A percentile compares a stretch with the other conserved stretches of the same genome.
Conservation (phyloP, 2,329 filamentous ascomycete species). For the Claviceps capensis region DNA sequence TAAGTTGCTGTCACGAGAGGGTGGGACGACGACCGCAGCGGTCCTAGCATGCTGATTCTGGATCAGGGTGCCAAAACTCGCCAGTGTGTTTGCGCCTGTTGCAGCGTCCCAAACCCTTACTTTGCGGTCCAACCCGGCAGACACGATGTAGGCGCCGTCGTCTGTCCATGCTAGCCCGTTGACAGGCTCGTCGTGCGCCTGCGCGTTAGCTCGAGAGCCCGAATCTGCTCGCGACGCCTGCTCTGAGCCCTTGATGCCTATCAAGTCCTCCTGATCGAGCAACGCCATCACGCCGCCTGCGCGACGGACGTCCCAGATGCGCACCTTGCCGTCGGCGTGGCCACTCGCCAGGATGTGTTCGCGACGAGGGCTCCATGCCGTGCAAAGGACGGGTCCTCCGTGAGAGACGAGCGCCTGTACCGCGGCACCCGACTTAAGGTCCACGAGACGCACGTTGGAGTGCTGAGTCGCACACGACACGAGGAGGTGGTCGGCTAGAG, state of each 20-base stretch:
- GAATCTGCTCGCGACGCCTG: slow-evolving; percentile 16
- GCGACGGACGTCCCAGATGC: slow-evolving; percentile 78
- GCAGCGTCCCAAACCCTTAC: slow-evolving; percentile 78
- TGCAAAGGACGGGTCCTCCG: slow-evolving; percentile 50
- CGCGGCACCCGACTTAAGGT: slow-evolving; percentile 64
- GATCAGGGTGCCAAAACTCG: slow-evolving; percentile 72
- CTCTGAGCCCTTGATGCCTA: slow-evolving; percentile 38
- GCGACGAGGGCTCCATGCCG: slow-evolving; percentile 69
- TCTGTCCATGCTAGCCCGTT: slow-evolving; percentile 80
- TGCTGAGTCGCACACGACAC: slow-evolving; percentile 84
- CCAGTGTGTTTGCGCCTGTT: slow-evolving; percentile 73
- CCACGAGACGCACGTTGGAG: slow-evolving; percentile 70
- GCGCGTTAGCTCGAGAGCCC: slow-evolving; percentile 35
- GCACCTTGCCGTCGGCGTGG: slow-evolving; percentile 69
- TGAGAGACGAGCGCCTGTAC: slow-evolving; percentile 60
- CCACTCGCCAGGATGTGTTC: slow-evolving; percentile 74
- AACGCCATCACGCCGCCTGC: slow-evolving; percentile 63
- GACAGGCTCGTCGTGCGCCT: slow-evolving; percentile 68
- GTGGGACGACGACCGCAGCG: slow-evolving; percentile 48
- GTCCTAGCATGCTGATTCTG: slow-evolving; percentile 56
- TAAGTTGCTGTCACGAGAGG: slow-evolving; percentile 46
- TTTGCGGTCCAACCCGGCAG: slow-evolving; percentile 68
- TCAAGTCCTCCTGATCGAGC: slow-evolving; percentile 71
- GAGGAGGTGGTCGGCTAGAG: slow-evolving; percentile 57
- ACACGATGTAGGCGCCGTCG: slow-evolving; percentile 62